These are phyloP conservation scores for Simplicillium sp. DNA, from an alignment of 2,329 filamentous ascomycete genomes.

Conservation along the genomic window DNA sequence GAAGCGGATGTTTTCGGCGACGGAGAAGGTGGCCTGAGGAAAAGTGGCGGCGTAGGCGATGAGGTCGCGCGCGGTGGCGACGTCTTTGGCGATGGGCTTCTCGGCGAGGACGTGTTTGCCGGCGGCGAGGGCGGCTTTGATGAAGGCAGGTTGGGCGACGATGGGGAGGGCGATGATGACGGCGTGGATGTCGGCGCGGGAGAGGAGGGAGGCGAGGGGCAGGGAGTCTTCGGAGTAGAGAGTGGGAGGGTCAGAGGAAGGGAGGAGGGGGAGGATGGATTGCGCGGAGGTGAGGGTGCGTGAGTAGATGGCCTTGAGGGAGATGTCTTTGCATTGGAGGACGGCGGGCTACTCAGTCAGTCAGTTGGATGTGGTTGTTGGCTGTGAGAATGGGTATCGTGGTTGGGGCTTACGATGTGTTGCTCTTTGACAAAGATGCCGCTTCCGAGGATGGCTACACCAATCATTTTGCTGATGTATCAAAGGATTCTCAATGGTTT, in stretches of 20 bases:
- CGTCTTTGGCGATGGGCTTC: slow-evolving; percentile 57
- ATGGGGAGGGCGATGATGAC: slow-evolving; percentile 57
- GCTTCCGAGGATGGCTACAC: slow-evolving; percentile 52
- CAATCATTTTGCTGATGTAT: slow-evolving; percentile 18
- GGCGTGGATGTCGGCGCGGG: slow-evolving; percentile 41
- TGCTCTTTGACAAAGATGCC: slow-evolving; percentile 53
- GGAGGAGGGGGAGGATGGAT: slow-evolving; percentile 27
- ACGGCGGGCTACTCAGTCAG: slow-evolving; percentile 44
- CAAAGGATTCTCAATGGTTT: no score
- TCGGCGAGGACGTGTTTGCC: slow-evolving; percentile 64
- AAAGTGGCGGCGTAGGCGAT: slow-evolving; percentile 22
- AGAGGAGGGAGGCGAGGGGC: slow-evolving; percentile 40
- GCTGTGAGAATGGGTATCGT: neutral
- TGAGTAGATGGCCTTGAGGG: slow-evolving; percentile 58
- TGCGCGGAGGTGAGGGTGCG: slow-evolving; percentile 50
- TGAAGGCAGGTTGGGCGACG: slow-evolving; percentile 44
- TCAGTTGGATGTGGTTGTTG: slow-evolving; percentile 3
- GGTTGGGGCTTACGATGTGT: slow-evolving; percentile 35
- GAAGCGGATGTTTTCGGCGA: slow-evolving; percentile 70
- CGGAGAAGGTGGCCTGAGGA: slow-evolving; percentile 36
- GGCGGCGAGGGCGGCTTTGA: slow-evolving; percentile 49
- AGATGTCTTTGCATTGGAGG: slow-evolving; percentile 35
- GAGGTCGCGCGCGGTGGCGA: slow-evolving; percentile 31
- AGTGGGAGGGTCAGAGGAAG: slow-evolving; percentile 23
- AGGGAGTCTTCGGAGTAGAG: slow-evolving; percentile 46